A percentile compares a stretch with the other conserved stretches of the same genome.
These are phyloP conservation scores for Colletotrichum tropicicola DNA, from an alignment of 2,329 filamentous ascomycete species.

Conservation along the genomic window DNA sequence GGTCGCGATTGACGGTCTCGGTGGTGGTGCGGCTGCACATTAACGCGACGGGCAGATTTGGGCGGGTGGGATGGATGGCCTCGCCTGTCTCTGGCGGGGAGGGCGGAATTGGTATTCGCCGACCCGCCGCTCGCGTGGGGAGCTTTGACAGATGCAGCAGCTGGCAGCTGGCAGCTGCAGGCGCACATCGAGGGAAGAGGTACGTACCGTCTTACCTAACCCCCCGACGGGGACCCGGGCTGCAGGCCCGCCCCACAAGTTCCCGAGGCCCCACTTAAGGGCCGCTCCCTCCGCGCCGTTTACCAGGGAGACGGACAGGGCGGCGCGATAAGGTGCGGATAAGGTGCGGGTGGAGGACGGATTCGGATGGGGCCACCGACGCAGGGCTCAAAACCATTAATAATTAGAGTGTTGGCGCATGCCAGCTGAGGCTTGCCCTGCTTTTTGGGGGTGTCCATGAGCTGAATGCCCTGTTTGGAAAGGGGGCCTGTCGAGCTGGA, in stretches of 20 bases:
- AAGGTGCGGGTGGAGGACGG: background rate
- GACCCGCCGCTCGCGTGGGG: background rate
- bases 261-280: background rate
- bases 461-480: background rate
- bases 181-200: background rate
- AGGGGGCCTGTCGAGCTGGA: background rate
- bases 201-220: constrained; percentile 8
- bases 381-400: too few species aligned
- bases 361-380: too few species aligned
- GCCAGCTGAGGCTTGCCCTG: background rate
- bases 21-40: background rate
- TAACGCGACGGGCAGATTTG: background rate
- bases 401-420: too few species aligned
- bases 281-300: constrained; percentile 4
- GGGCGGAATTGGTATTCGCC: constrained; percentile 11
- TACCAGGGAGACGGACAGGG: background rate
- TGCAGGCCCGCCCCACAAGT: background rate
- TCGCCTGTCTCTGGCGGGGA: too few species aligned
- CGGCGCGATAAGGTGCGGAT: background rate
- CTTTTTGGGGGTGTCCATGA: background rate
- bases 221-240: background rate
- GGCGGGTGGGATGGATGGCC: background rate
- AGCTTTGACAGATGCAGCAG: background rate
- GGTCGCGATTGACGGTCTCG: background rate
- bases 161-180: background rate